phyloP scores from a whole-genome alignment of 371 early-diverging fungal genomes.

The Apophysomyces ossiformis region DNA sequence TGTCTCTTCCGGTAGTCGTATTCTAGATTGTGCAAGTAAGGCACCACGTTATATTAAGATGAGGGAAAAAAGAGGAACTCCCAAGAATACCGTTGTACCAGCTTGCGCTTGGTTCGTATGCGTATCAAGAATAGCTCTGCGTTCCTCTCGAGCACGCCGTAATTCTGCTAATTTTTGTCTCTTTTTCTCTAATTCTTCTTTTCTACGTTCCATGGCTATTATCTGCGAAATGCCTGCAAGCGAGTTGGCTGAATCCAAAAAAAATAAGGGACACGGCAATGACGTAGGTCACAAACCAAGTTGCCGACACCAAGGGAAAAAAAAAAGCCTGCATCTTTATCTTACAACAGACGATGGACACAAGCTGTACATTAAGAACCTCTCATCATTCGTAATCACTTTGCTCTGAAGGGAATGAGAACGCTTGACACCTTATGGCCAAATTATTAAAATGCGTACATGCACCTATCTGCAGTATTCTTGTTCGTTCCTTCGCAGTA shows the following conservation, averaged over 20 bases:
- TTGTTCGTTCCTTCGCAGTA: too few species aligned
- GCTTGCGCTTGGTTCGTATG: constrained; percentile 51
- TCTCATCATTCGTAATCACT: too few species aligned
- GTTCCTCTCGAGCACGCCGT: constrained; percentile 82
- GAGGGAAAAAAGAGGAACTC: neutral
- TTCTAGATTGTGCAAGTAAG: constrained; percentile 1
- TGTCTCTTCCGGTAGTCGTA: constrained; percentile 34
- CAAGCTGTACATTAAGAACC: too few species aligned
- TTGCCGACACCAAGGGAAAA: too few species aligned
- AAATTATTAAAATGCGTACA: too few species aligned
- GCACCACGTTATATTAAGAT: neutral
- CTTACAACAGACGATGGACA: too few species aligned
- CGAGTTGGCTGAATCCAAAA: neutral
- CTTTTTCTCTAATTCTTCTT: constrained; percentile 90
- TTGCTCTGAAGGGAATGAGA: too few species aligned
- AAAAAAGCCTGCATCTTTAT: too few species aligned
- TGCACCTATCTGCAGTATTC: too few species aligned
- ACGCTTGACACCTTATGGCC: too few species aligned
- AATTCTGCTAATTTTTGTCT: constrained; percentile 89
- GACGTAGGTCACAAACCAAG: too few species aligned
- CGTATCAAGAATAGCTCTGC: constrained; percentile 63
- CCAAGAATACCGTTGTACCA: constrained; percentile 35
- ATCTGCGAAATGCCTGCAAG: constrained; percentile 1
- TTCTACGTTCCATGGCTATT: constrained; percentile 67
- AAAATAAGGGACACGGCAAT: too few species aligned